Conservation (phyloP, 805 yeast species). For the Yueomyces sinensis region DNA sequence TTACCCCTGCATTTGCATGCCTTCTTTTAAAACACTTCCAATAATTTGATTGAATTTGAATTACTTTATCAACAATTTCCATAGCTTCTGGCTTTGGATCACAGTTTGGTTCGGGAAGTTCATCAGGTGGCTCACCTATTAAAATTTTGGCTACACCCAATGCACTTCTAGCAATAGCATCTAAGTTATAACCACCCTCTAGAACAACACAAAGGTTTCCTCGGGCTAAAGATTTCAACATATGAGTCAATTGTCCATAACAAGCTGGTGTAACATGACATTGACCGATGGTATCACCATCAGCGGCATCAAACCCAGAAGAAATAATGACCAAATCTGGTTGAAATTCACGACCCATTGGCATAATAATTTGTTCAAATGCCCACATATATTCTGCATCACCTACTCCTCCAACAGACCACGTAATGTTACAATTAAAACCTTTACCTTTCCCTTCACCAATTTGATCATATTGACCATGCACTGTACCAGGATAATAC, state of each 20-base stretch:
- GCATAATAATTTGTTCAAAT: slow-evolving; percentile 73
- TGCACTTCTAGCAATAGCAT: slow-evolving; percentile 82
- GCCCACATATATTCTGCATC: slow-evolving; percentile 95
- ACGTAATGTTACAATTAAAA: slow-evolving; percentile 78
- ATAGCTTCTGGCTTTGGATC: slow-evolving; percentile 69
- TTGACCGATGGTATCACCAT: slow-evolving; percentile 93
- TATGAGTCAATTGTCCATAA: slow-evolving; percentile 91
- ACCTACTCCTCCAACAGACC: slow-evolving; percentile 85
- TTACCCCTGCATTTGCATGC: slow-evolving; percentile 42
- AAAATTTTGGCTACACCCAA: slow-evolving; percentile 82
- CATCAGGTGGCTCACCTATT: slow-evolving; percentile 91
- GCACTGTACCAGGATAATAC: slow-evolving; percentile 87
- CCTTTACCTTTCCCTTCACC: slow-evolving; percentile 89
- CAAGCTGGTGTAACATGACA: slow-evolving; percentile 94
- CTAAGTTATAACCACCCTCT: slow-evolving; percentile 95
- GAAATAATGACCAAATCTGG: slow-evolving; percentile 90
- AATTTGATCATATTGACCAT: slow-evolving; percentile 66
- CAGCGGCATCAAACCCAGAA: slow-evolving; percentile 98
- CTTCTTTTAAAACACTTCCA: slow-evolving; percentile 65
- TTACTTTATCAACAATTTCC: slow-evolving; percentile 69
- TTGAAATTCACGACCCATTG: slow-evolving; percentile 74
- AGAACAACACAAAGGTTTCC: slow-evolving; percentile 83
- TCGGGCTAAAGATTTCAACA: slow-evolving; percentile 72
- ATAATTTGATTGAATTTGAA: slow-evolving; percentile 65
- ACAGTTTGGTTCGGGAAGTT: slow-evolving; percentile 33